Base-by-base conservation (phyloP, 805 yeast species). In the Myxozyma neglecta region DNA sequence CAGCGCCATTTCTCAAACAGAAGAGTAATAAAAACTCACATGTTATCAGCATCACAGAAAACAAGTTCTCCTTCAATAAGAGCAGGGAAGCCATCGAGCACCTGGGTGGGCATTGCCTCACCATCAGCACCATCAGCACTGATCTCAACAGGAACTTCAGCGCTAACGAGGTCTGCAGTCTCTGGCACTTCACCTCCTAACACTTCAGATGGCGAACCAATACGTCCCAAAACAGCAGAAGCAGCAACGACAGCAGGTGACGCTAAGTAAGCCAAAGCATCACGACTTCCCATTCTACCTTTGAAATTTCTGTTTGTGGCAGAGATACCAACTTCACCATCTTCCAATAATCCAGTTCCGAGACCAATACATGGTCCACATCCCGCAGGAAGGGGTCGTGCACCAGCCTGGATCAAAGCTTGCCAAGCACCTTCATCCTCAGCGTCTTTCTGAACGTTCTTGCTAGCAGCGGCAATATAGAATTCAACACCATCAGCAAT, bases 351-450 rank as follows among this genome's bases (percentile, higher is more conserved):
- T 53, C 99, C 99, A 35, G 96, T 82, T 59, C 99, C 99, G 59
- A 94, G 80, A 42, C 99, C 99, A 72, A 94, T 94, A 80, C 99
- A 94, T 29, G 99, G 99, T 50, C 99, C 99, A 79, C 99, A 94
- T 24, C 99, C 99, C 14, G 99, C 96, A 20, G 98, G 98, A 69
- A 94, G 83, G 40, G 97, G 90, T 70, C 79, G 89, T 62, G 97
- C 96, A 56, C 99, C 99, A 9, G 98, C 97, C 59, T 87, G 93
- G 52, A 94, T 71, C 61, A 94, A 81, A 20, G 84, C 85, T 70
- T 91, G 82, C 99, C 99, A 96, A 14, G 96, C 96, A 59, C 99
- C 99, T 48, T 77, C 79, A 40, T 84, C 83, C 77, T 89, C 96
- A 50, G 99, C 99, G 69, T 92, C 97, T 69, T 83, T 82, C 78